Evolutionary conservation across 257 asterid genomes (phyloP).

Genomic region (Solanum chmielewskii): DNA sequence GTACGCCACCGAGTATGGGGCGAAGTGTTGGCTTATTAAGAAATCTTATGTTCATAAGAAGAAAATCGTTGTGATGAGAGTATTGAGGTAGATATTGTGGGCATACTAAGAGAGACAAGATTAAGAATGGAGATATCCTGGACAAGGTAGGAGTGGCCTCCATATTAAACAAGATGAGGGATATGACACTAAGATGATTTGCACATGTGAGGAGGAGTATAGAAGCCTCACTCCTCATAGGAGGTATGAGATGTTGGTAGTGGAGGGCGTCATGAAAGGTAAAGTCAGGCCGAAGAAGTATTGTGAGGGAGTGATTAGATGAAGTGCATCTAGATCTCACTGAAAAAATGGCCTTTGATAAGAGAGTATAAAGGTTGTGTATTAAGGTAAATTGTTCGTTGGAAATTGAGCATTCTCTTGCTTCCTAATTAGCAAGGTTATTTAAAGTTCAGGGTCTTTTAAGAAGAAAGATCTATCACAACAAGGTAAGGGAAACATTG

Average conservation of each 20-base stretch:
- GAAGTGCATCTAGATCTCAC: neutral
- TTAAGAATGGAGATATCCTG: neutral
- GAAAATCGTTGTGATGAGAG: neutral
- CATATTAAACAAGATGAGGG: neutral
- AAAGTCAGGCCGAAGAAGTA: neutral
- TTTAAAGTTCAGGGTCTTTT: neutral
- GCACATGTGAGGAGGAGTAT: neutral
- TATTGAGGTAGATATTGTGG: neutral
- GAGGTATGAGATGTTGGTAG: neutral
- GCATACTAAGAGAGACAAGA: neutral
- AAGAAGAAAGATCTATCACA: neutral
- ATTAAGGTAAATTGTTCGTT: neutral
- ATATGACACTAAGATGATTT: neutral
- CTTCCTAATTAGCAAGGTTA: neutral
- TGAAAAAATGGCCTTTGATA: neutral
- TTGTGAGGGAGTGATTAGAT: neutral
- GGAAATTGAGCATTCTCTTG: neutral
- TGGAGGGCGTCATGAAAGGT: neutral
- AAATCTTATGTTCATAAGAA: neutral
- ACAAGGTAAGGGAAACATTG: neutral
- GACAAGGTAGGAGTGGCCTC: neutral
- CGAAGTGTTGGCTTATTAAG: neutral
- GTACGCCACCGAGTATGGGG: neutral
- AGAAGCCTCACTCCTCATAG: neutral
- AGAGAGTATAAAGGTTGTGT: neutral